phyloP scores from a whole-genome alignment of 2,329 filamentous ascomycete genomes.

The Pochonia chlamydosporia region DNA sequence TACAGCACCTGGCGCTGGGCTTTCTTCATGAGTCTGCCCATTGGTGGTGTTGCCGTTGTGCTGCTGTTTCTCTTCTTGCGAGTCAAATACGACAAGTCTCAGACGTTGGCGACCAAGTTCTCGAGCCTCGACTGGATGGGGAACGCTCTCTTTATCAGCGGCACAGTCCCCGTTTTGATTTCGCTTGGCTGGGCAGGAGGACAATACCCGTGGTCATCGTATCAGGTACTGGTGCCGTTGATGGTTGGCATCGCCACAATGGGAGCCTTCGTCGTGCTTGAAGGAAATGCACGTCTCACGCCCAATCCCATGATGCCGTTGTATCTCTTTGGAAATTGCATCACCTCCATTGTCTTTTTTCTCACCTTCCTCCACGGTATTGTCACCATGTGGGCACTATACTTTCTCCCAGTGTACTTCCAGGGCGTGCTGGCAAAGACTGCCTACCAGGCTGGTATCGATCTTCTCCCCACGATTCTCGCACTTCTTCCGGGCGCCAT shows the following conservation, averaged over 20 bases:
- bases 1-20: conserved; percentile 36
- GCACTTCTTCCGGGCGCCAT: conserved; percentile 19
- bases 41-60: conserved; percentile 26
- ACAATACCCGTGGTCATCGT: conserved; percentile 30
- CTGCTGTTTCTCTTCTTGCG: conserved; percentile 20
- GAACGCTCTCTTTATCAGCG: conserved; percentile 29
- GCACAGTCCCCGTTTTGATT: conserved; percentile 19
- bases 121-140: conserved; percentile 34
- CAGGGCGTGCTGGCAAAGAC: conserved; percentile 20
- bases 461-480: conserved; percentile 23
- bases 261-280: conserved; percentile 14
- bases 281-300: not conserved
- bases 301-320: conserved; percentile 7
- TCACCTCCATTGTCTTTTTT: conserved; percentile 16
- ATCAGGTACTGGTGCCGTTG: conserved; percentile 31
- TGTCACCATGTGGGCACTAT: conserved; percentile 14
- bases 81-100: not conserved
- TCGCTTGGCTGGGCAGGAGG: conserved; percentile 35
- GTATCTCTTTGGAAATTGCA: conserved; percentile 8
- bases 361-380: conserved; percentile 26
- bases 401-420: conserved; percentile 42
- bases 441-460: not conserved
- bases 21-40: conserved; percentile 39
- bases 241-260: conserved; percentile 28
- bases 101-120: not conserved